Percentiles rank a stretch among this genome's conserved stretches.
phyloP scores from a whole-genome alignment of 768 basidiomycete species.

The Russula foetens region DNA sequence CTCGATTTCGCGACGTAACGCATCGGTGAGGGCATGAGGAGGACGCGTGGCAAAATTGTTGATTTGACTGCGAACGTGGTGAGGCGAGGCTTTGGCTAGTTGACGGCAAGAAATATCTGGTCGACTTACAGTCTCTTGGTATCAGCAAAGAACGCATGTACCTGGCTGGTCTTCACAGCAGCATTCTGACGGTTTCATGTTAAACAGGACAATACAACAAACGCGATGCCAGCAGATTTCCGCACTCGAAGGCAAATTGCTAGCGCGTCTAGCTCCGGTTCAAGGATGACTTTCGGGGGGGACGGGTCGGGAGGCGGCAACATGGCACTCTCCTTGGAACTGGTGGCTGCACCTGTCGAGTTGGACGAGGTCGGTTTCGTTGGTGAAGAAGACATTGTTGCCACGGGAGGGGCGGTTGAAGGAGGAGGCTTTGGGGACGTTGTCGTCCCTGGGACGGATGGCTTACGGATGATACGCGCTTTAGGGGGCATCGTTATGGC shows the following conservation, averaged over 20 bases:
- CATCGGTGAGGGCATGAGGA: constrained; percentile 53
- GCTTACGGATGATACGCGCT: constrained; percentile 31
- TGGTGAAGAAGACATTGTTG: constrained; percentile 27
- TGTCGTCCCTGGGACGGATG: constrained; percentile 13
- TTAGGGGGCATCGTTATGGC: constrained; percentile 37
- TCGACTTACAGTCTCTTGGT: constrained; percentile 52
- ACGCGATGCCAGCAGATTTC: neutral
- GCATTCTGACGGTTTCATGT: constrained; percentile 36
- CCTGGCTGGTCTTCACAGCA: constrained; percentile 30
- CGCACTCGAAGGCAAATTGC: constrained; percentile 49
- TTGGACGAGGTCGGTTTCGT: constrained; percentile 10
- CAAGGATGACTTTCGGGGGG: constrained; percentile 35
- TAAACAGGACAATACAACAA: neutral
- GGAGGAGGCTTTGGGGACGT: neutral
- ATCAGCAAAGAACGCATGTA: constrained; percentile 32
- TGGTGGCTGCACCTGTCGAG: neutral
- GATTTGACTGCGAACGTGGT: constrained; percentile 38
- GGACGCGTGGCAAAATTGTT: constrained; percentile 50
- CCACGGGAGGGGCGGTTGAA: neutral
- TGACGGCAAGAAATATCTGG: neutral
- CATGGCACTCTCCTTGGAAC: constrained; percentile 33
- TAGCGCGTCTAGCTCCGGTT: constrained; percentile 58
- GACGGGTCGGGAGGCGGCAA: constrained; percentile 45
- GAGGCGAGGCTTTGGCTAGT: neutral
- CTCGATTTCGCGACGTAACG: constrained; percentile 67